phyloP scores from a whole-genome alignment of 805 yeast genomes.

The Diddensiella santjacobensis region DNA sequence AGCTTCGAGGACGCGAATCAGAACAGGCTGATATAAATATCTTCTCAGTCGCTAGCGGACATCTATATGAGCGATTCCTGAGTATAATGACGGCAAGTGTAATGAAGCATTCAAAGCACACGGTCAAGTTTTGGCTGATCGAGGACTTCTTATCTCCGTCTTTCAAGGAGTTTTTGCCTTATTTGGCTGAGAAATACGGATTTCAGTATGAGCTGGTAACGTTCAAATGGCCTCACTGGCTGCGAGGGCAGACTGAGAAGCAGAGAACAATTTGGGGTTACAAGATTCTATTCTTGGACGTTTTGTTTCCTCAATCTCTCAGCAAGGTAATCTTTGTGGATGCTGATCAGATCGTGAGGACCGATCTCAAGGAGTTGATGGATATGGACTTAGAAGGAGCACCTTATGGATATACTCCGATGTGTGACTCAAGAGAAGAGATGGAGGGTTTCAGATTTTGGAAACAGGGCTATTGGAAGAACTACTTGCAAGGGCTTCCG shows the following conservation, averaged over 20 bases:
- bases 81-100: constrained; percentile 81
- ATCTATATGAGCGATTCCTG: constrained; percentile 66
- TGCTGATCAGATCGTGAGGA: constrained; percentile 76
- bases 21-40: constrained; percentile 65
- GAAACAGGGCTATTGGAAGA: constrained; percentile 90
- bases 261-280: constrained; percentile 85
- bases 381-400: constrained; percentile 72
- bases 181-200: constrained; percentile 52
- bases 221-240: constrained; percentile 92
- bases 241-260: constrained; percentile 70
- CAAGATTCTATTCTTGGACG: constrained; percentile 82
- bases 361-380: constrained; percentile 66
- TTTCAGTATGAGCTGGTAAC: constrained; percentile 75
- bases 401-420: constrained; percentile 82
- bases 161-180: constrained; percentile 58
- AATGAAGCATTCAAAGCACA: constrained; percentile 55
- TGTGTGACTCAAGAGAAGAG: constrained; percentile 75
- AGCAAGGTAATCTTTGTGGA: constrained; percentile 80
- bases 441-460: constrained; percentile 88
- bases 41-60: constrained; percentile 81
- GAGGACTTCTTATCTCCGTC: constrained; percentile 76
- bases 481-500: constrained; percentile 48
- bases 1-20: constrained; percentile 10
- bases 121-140: constrained; percentile 81
- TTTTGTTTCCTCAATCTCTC: constrained; percentile 74